phyloP scores from a whole-genome alignment of 176 grass and related monocot genomes.

The Pharus latifolius region DNA sequence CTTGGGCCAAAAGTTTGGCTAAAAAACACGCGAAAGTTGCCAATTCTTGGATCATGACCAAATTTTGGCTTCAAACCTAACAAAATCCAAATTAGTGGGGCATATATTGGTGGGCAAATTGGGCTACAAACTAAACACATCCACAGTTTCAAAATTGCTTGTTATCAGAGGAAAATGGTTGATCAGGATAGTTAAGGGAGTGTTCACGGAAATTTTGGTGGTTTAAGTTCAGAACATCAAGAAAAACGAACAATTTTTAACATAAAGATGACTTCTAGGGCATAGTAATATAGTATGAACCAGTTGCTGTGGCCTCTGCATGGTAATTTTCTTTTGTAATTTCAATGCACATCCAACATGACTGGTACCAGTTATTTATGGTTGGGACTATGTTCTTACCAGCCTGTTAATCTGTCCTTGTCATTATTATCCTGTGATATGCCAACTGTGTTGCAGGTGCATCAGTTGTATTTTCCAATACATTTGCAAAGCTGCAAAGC shows the following conservation, averaged over 20 bases:
- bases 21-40: too few species aligned
- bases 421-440: neutral
- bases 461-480: slow-evolving; percentile 9
- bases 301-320: neutral
- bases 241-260: neutral
- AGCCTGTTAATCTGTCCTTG: neutral
- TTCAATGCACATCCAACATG: neutral
- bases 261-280: neutral
- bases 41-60: too few species aligned
- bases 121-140: too few species aligned
- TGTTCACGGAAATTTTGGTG: neutral
- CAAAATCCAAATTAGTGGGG: too few species aligned
- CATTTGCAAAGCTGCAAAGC: slow-evolving; percentile 42
- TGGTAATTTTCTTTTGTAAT: neutral
- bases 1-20: too few species aligned
- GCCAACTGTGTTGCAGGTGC: slow-evolving; percentile 4
- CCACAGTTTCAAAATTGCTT: too few species aligned
- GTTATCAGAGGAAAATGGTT: neutral
- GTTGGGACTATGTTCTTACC: neutral
- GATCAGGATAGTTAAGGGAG: neutral
- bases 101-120: too few species aligned
- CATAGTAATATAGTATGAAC: slow-evolving; percentile 12
- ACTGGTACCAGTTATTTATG: neutral
- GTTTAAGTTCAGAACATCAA: neutral
- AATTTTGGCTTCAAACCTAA: too few species aligned